Percentiles rank a stretch among this genome's conserved stretches.
Evolutionary conservation across 2,329 filamentous ascomycete species (phyloP).

Genomic region (Talaromyces sp.): DNA sequence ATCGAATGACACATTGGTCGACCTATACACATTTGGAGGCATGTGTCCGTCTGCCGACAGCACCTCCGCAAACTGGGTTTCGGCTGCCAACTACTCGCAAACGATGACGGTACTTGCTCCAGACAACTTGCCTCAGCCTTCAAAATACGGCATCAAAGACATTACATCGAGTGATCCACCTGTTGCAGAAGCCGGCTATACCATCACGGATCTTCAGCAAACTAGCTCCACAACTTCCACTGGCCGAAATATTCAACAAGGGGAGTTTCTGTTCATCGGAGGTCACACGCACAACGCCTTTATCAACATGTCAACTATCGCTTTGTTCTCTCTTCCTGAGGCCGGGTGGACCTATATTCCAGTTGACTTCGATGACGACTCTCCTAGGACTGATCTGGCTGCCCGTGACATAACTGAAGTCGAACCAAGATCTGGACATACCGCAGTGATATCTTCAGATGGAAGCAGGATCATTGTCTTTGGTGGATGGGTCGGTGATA

Average conservation of each 20-base stretch:
- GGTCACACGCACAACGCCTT: conserved; percentile 80
- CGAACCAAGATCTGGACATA: conserved; percentile 84
- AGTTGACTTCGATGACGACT: conserved; percentile 44
- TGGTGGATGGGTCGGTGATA: conserved; percentile 89
- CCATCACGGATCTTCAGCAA: conserved; percentile 66
- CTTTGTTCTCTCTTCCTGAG: conserved; percentile 79
- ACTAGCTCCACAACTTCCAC: conserved; percentile 62
- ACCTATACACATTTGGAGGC: conserved; percentile 71
- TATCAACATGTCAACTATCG: conserved; percentile 89
- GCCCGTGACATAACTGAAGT: conserved; percentile 44
- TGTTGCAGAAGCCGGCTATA: conserved; percentile 80
- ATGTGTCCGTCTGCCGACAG: conserved; percentile 64
- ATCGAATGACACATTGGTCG: conserved; percentile 46
- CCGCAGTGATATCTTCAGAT: conserved; percentile 72
- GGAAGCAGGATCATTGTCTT: conserved; percentile 71
- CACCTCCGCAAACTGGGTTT: conserved; percentile 56
- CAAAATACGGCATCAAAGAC: conserved; percentile 40
- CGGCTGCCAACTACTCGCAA: conserved; percentile 70
- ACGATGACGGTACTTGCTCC: conserved; percentile 60
- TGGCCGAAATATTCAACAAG: conserved; percentile 62
- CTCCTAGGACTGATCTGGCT: conserved; percentile 51
- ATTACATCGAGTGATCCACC: conserved; percentile 55
- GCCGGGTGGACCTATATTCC: conserved; percentile 78
- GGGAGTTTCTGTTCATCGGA: conserved; percentile 74
- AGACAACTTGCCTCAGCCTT: conserved; percentile 12